Evolutionary conservation across 805 yeast species (phyloP).

Genomic region (Saturnispora hagleri): DNA sequence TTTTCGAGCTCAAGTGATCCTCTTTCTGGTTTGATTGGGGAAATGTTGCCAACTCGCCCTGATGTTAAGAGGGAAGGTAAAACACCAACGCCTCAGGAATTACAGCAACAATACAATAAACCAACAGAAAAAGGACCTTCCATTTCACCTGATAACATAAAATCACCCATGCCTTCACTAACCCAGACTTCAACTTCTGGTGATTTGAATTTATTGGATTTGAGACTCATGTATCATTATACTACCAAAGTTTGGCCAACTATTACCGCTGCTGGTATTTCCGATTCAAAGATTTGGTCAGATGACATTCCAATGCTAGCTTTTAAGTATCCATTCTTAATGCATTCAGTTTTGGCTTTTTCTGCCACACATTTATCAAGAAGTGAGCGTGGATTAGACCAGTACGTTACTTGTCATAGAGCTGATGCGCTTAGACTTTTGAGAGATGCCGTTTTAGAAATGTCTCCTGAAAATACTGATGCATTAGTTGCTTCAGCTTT

Average conservation of each 20-base stretch:
- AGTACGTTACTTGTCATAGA: conserved; percentile 75
- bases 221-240: conserved; percentile 80
- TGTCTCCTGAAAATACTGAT: conserved; percentile 79
- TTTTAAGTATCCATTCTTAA: conserved; percentile 76
- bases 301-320: conserved; percentile 83
- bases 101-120: conserved; percentile 17
- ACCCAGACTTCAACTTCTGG: conserved; percentile 13
- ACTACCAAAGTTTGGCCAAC: conserved; percentile 78
- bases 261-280: conserved; percentile 83
- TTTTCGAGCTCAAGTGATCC: conserved; percentile 5
- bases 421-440: conserved; percentile 76
- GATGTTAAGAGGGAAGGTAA: conserved; percentile 3
- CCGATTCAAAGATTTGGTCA: conserved; percentile 79
- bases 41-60: conserved; percentile 7
- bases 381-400: conserved; percentile 65
- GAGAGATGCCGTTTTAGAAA: conserved; percentile 78
- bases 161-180: conserved; percentile 20
- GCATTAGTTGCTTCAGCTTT: conserved; percentile 90
- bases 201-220: conserved; percentile 59
- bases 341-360: conserved; percentile 87
- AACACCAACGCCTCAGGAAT: conserved; percentile 16
- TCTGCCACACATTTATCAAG: conserved; percentile 87
- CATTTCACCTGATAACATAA: conserved; percentile 25
- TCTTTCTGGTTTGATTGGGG: conserved; percentile 9
- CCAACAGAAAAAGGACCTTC: conserved; percentile 17